phyloP scores from a whole-genome alignment of 1,139 yeast genomes.

The Geotrichum cucujoidarum region DNA sequence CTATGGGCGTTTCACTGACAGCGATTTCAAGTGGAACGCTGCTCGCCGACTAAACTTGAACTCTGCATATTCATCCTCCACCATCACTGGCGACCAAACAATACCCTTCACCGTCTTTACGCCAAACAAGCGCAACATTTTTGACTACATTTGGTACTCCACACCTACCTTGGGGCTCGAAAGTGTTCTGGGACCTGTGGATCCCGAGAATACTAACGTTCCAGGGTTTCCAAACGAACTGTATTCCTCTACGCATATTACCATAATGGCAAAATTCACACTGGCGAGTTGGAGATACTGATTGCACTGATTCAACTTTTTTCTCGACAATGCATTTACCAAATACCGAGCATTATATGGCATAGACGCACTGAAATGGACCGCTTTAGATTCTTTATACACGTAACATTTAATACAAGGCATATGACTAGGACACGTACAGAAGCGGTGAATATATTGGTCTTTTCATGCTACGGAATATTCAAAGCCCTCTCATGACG shows the following conservation, averaged over 20 bases:
- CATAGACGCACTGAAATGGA: too few species aligned
- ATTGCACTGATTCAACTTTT: neutral
- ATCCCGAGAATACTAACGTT: constrained; percentile 67
- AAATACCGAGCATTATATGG: too few species aligned
- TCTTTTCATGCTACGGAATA: too few species aligned
- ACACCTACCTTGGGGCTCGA: constrained; percentile 72
- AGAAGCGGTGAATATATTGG: too few species aligned
- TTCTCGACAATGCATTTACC: too few species aligned
- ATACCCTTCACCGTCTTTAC: constrained; percentile 85
- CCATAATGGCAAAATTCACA: constrained; percentile 8
- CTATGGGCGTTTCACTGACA: constrained; percentile 5
- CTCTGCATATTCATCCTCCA: constrained; percentile 5
- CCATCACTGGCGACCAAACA: neutral
- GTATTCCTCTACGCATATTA: constrained; percentile 86
- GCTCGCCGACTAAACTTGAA: neutral
- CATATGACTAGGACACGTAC: too few species aligned
- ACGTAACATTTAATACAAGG: too few species aligned
- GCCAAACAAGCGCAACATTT: constrained; percentile 85
- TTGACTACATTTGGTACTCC: constrained; percentile 94
- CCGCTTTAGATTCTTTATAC: too few species aligned
- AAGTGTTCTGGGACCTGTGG: constrained; percentile 81
- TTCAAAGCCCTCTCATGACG: too few species aligned
- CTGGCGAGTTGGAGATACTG: neutral
- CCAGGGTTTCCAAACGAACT: constrained; percentile 93
- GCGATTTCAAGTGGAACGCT: neutral